Evolutionary conservation across 2,329 filamentous ascomycete genomes (phyloP).

Genomic region (Colletotrichum lentis): DNA sequence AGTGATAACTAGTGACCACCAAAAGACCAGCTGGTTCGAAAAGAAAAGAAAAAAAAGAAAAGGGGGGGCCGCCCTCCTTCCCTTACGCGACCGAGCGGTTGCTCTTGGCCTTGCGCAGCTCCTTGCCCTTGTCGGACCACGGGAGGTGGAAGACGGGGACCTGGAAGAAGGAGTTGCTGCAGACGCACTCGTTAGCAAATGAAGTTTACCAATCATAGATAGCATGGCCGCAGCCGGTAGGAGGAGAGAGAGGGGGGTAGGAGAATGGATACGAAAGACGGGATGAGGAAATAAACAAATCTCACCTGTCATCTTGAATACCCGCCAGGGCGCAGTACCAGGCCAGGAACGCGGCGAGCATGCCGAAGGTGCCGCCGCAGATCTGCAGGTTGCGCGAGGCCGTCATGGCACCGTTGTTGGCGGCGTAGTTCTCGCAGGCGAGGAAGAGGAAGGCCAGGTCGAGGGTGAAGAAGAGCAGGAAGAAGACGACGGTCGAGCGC

Average conservation of each 20-base stretch:
- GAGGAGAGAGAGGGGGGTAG: too few relatives aligned
- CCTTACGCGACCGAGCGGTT: constrained; percentile 46
- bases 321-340: constrained; percentile 90
- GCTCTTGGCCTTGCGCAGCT: constrained; percentile 61
- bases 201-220: constrained; percentile 13
- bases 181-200: constrained; percentile 32
- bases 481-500: constrained; percentile 80
- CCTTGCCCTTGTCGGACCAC: constrained; percentile 82
- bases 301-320: constrained; percentile 75
- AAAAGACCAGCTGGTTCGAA: neutral
- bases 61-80: too few relatives aligned
- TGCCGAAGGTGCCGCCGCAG: constrained; percentile 81
- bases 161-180: constrained; percentile 86
- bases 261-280: neutral
- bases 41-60: neutral
- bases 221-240: neutral
- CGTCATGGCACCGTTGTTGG: constrained; percentile 58
- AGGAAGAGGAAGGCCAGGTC: constrained; percentile 80
- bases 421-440: constrained; percentile 67
- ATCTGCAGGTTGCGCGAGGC: constrained; percentile 65
- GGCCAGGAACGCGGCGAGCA: constrained; percentile 80
- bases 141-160: constrained; percentile 94
- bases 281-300: constrained; percentile 32
- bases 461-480: constrained; percentile 78
- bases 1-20: neutral